Base-by-base conservation (phyloP, 1,284 basidiomycete genomes). In the Paramarasmius palmivorus region DNA sequence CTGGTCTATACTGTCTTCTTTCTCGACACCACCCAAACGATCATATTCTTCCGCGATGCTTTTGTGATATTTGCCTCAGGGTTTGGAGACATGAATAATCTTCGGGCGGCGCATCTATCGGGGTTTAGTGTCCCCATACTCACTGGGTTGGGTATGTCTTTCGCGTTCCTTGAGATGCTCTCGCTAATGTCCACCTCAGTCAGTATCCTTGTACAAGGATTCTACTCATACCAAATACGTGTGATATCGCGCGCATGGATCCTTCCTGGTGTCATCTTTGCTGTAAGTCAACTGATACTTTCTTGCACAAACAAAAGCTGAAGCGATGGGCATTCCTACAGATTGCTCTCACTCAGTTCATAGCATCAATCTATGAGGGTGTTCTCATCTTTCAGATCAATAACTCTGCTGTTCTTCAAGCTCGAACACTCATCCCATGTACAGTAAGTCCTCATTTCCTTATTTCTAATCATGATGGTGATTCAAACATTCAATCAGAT, bases 1-100 rank as follows among this genome's bases (percentile, higher is more conserved):
- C 54, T 55, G 35, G 54, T 55, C 15, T 55, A 55, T 48, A 36
- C 40, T 36, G 38, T 52, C 2, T 55, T 40, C 22, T 9, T 55
- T 20, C 29, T 55, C 15, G 54, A 55, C 32, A 36, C 46, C 4
- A 42, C 46, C 9, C 54, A 55, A 22, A 52, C 54, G 1, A 25
- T 52, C 14, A 48, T 55, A 12, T 40, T 47, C 25, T 48, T 48
- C 34, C 37, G 36, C n/a, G 50, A 52, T 48, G 46, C 45, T 8
- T 55, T 48, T 19, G 29, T 19, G 10, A 55, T 51, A 9, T 46
- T 52, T 38, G 54, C 25, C 3, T 17, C 45, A 7, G 50, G 54
- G 10, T 55, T 45, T 38, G 54, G 54, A 12, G 50, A 55, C 38
- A 37, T 55, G 37, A 14, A 6, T 14, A 48, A 34, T 14, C 36